Conservation (phyloP, 495 filamentous ascomycete species). For the Xylaria venustula region DNA sequence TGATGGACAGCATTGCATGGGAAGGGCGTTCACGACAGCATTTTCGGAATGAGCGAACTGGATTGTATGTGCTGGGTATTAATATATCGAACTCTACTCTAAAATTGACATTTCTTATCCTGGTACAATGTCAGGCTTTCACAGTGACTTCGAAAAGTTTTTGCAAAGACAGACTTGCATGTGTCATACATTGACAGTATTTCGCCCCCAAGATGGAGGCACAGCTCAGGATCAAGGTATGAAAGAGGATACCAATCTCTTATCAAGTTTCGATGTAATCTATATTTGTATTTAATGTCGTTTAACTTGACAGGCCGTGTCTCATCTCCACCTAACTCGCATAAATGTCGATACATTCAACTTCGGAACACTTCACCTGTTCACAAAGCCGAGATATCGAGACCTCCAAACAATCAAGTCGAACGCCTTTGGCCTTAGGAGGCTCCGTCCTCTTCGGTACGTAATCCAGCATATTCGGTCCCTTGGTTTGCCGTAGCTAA, state of each 20-base stretch:
- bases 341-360: background rate
- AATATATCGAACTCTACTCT: background rate
- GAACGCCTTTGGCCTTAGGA: constrained; percentile 11
- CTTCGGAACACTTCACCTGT: background rate
- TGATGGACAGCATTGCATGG: background rate
- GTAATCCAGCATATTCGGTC: constrained; percentile 51
- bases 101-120: background rate
- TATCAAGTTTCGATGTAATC: no score
- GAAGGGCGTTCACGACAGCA: background rate
- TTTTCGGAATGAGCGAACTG: background rate
- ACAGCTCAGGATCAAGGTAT: no score
- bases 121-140: no score
- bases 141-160: no score
- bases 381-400: background rate
- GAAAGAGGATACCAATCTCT: no score
- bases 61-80: background rate
- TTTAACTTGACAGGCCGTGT: background rate
- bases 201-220: no score
- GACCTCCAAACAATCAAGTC: background rate
- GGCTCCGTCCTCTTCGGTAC: constrained; percentile 45
- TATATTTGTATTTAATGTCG: background rate
- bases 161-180: no score
- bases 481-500: constrained; percentile 74
- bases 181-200: no score
- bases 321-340: background rate